Percentiles rank a stretch among this genome's conserved stretches.
Conservation (phyloP, 768 basidiomycete species). For the Leucocoprinus leucothites region DNA sequence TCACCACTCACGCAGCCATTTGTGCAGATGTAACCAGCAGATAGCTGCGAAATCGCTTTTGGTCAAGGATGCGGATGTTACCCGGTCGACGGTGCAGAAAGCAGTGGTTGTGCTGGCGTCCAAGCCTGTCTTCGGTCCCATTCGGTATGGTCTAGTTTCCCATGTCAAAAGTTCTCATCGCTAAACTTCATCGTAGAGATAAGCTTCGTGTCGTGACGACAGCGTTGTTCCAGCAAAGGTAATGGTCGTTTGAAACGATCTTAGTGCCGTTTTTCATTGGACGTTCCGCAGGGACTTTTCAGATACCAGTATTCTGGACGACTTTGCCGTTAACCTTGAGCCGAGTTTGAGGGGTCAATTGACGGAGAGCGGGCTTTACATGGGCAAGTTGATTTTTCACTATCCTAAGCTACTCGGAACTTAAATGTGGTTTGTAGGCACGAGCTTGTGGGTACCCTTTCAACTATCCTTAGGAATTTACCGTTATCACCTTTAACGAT, state of each 20-base stretch:
- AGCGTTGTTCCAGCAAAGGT: constrained; percentile 86
- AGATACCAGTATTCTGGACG: constrained; percentile 84
- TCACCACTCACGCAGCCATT: constrained; percentile 11
- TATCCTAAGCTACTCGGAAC: background rate
- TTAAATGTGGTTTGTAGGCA: constrained; percentile 42
- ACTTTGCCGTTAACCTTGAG: constrained; percentile 80
- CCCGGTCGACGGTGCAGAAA: constrained; percentile 95
- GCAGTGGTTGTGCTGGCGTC: constrained; percentile 93
- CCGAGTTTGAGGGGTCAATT: constrained; percentile 70
- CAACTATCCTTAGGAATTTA: background rate
- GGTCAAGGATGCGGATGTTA: constrained; percentile 81
- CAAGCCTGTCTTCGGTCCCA: constrained; percentile 90
- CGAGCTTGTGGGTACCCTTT: constrained; percentile 55
- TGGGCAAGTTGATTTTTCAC: constrained; percentile 56
- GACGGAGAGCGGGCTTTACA: constrained; percentile 92
- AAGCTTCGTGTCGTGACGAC: constrained; percentile 93
- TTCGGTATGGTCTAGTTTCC: constrained; percentile 57
- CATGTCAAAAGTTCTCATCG: background rate
- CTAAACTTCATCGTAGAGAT: constrained; percentile 48
- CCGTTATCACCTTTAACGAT: constrained; percentile 5
- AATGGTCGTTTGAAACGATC: background rate
- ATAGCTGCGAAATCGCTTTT: constrained; percentile 77
- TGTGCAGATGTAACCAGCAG: constrained; percentile 86
- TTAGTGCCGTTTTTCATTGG: background rate
- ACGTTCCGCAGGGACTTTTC: constrained; percentile 67